phyloP scores from a whole-genome alignment of 768 basidiomycete species.

The Mycena kentingensis region DNA sequence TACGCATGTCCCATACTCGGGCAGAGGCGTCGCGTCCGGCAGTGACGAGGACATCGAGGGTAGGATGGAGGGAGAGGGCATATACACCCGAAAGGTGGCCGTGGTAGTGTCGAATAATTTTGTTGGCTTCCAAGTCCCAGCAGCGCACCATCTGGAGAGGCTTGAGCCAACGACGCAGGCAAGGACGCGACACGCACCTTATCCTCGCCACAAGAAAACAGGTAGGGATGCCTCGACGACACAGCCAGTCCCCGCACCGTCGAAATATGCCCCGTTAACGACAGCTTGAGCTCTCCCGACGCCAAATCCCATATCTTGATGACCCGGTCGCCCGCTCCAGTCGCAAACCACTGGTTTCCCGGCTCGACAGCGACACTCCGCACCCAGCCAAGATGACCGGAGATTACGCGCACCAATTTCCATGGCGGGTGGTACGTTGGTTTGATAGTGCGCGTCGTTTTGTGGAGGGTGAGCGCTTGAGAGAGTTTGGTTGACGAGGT shows the following conservation, averaged over 20 bases:
- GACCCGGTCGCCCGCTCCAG: conserved; percentile 96
- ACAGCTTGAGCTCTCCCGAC: conserved; percentile 95
- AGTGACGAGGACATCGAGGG: conserved; percentile 93
- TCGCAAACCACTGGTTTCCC: conserved; percentile 98
- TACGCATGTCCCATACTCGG: conserved; percentile 99
- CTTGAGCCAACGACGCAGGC: neutral
- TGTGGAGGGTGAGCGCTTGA: conserved; percentile 89
- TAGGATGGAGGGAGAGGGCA: conserved; percentile 88
- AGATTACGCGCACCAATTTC: conserved; percentile 96
- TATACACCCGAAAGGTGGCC: conserved; percentile 99
- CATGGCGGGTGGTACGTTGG: conserved; percentile 95
- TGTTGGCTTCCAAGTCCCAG: conserved; percentile 98
- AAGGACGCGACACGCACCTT: conserved; percentile 58
- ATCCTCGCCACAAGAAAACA: conserved; percentile 97
- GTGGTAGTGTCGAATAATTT: conserved; percentile 98
- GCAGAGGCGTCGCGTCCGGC: conserved; percentile 95
- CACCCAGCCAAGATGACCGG: conserved; percentile 98
- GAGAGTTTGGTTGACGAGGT: conserved; percentile 2
- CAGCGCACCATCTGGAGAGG: conserved; percentile 93
- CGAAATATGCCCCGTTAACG: conserved; percentile 95
- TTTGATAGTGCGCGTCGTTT: conserved; percentile 91
- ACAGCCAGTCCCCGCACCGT: conserved; percentile 95
- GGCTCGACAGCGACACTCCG: conserved; percentile 95
- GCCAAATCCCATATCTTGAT: conserved; percentile 99
- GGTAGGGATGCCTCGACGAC: conserved; percentile 89